Evolutionary conservation across 768 basidiomycete species (phyloP).

Genomic region (Macrolepiota albuminosa): DNA sequence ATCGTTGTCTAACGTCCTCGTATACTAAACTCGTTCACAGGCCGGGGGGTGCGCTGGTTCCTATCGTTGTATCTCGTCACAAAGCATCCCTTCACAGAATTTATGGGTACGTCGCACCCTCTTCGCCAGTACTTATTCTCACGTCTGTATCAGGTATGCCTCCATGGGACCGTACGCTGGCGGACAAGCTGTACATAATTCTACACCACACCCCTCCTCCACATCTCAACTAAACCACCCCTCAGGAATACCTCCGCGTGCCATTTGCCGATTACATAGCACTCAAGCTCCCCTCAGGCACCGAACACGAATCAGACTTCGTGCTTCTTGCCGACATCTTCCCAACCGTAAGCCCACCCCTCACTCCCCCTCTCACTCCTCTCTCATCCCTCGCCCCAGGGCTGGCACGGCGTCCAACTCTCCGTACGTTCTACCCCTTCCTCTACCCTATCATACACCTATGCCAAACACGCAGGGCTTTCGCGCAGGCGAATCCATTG

Average conservation of each 20-base stretch:
- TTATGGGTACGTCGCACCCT: background rate
- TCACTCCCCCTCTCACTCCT: background rate
- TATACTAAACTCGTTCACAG: conserved; percentile 15
- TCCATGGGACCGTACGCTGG: conserved; percentile 54
- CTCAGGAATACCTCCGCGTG: conserved; percentile 49
- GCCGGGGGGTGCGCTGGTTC: conserved; percentile 38
- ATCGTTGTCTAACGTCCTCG: no score
- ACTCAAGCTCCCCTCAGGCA: conserved; percentile 45
- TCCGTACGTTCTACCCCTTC: conserved; percentile 26
- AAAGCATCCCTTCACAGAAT: background rate
- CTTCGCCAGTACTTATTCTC: background rate
- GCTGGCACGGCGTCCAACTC: conserved; percentile 48
- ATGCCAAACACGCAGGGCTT: conserved; percentile 29
- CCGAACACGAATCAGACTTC: conserved; percentile 52
- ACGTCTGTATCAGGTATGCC: conserved; percentile 36
- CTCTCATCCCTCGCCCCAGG: conserved; percentile 23
- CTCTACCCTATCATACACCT: no score
- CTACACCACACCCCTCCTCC: background rate
- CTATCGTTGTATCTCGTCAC: no score
- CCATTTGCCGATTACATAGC: conserved; percentile 58
- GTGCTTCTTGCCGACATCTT: conserved; percentile 53
- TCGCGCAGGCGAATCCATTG: conserved; percentile 47
- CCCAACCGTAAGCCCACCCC: conserved; percentile 36
- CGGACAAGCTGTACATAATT: conserved; percentile 39
- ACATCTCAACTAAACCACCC: background rate